Evolutionary conservation across 106 monocot species (phyloP).

Genomic region (Dendrobium officinale): DNA sequence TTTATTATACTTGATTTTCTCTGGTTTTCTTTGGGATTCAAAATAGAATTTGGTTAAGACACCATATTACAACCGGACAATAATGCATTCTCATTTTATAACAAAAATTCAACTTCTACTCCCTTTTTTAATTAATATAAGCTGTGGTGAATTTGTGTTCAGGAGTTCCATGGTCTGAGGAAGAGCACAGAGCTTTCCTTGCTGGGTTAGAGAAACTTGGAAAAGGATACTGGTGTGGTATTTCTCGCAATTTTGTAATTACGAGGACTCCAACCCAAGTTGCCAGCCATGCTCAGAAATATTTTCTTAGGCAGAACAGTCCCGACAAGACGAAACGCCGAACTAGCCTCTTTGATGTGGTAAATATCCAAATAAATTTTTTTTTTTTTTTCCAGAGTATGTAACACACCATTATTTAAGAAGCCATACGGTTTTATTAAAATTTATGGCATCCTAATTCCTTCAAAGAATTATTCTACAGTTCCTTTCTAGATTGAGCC

Average conservation of each 20-base stretch:
- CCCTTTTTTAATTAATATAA: neutral
- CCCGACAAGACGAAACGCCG: constrained; percentile 33
- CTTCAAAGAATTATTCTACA: too few species aligned
- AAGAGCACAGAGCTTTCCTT: constrained; percentile 41
- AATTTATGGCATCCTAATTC: too few species aligned
- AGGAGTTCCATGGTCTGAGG: constrained; percentile 54
- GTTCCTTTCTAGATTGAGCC: too few species aligned
- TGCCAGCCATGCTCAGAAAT: constrained; percentile 61
- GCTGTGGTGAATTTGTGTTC: neutral
- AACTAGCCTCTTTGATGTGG: constrained; percentile 44
- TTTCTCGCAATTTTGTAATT: constrained; percentile 37
- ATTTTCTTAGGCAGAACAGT: constrained; percentile 37
- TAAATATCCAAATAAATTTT: neutral
- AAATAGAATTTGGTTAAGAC: too few species aligned
- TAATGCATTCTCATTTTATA: neutral
- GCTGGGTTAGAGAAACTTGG: constrained; percentile 48
- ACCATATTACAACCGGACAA: too few species aligned
- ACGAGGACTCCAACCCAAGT: constrained; percentile 54
- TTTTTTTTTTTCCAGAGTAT: neutral
- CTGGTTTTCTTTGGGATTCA: too few species aligned
- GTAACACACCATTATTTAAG: neutral
- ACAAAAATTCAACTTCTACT: neutral
- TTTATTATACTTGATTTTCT: too few species aligned
- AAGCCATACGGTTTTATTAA: neutral
- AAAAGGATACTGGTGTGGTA: constrained; percentile 48